Percentiles rank a stretch among this genome's conserved stretches.
Evolutionary conservation across 1,284 basidiomycete species (phyloP).

Genomic region (Ustilago curta): DNA sequence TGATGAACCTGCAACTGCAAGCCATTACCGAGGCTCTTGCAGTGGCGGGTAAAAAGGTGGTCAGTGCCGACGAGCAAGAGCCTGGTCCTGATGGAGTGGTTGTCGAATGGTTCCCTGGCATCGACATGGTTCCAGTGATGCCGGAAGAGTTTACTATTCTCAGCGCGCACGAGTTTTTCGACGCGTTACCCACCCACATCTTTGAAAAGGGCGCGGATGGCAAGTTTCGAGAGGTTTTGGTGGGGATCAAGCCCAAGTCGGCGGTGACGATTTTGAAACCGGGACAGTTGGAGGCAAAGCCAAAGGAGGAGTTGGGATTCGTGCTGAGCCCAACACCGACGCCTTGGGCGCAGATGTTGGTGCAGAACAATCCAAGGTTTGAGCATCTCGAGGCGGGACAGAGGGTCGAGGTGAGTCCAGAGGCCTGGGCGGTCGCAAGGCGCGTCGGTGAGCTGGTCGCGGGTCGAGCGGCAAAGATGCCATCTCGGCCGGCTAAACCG

Average conservation of each 20-base stretch:
- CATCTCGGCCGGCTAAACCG: not conserved
- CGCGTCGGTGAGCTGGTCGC: slow-evolving; percentile 62
- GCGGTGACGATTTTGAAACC: slow-evolving; percentile 54
- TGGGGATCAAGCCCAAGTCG: slow-evolving; percentile 72
- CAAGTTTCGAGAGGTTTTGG: slow-evolving; percentile 84
- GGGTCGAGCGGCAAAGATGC: slow-evolving; percentile 44
- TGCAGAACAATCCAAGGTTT: slow-evolving; percentile 58
- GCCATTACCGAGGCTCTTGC: slow-evolving; percentile 49
- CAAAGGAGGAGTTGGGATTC: slow-evolving; percentile 72
- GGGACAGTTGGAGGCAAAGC: slow-evolving; percentile 18
- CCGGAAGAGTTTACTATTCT: slow-evolving; percentile 80
- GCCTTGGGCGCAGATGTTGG: slow-evolving; percentile 75
- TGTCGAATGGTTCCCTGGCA: slow-evolving; percentile 80
- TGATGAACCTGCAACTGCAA: slow-evolving; percentile 58
- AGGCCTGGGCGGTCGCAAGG: slow-evolving; percentile 63
- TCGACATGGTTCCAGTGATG: slow-evolving; percentile 77
- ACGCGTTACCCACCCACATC: slow-evolving; percentile 91
- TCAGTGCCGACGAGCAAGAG: slow-evolving; percentile 32
- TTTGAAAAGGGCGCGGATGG: slow-evolving; percentile 78
- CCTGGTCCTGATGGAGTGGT: slow-evolving; percentile 39
- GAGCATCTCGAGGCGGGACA: slow-evolving; percentile 56
- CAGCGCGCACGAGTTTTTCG: slow-evolving; percentile 97
- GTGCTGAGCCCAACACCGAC: slow-evolving; percentile 78
- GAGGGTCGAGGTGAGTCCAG: slow-evolving; percentile 64
- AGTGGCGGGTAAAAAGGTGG: slow-evolving; percentile 45